These are phyloP conservation scores for Lasiosphaeria hispida DNA, from an alignment of 495 filamentous ascomycete species.

Conservation along the genomic window DNA sequence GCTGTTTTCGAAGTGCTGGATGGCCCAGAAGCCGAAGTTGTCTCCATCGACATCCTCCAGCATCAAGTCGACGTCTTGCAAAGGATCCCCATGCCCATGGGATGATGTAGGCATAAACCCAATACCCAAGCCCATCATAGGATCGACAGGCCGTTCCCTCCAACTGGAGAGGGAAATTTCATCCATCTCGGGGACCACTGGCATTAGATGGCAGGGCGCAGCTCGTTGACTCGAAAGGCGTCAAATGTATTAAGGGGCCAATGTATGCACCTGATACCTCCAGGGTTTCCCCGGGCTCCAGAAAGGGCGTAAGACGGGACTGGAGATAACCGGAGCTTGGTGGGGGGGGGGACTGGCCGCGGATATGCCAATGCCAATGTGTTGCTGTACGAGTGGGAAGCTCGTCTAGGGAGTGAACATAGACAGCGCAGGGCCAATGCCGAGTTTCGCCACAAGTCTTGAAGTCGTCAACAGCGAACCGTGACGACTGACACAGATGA, in stretches of 20 bases:
- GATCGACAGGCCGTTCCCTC: conserved; percentile 37
- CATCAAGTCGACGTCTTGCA: conserved; percentile 41
- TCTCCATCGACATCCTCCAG: conserved; percentile 47
- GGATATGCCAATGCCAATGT: too few species aligned
- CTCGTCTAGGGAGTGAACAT: too few species aligned
- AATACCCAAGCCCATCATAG: conserved; percentile 20
- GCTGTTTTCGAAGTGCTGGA: conserved; percentile 45
- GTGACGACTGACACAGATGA: too few species aligned
- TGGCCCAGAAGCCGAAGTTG: conserved; percentile 50
- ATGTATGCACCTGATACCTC: neutral
- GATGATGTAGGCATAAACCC: conserved; percentile 14
- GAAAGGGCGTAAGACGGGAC: conserved; percentile 2
- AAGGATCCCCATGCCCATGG: conserved; percentile 23
- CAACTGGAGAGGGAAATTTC: conserved; percentile 42
- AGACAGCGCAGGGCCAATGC: too few species aligned
- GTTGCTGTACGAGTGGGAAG: too few species aligned
- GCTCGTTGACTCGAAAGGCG: conserved; percentile 15
- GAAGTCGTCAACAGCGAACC: too few species aligned
- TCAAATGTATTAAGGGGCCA: neutral
- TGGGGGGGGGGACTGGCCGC: neutral
- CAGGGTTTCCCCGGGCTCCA: neutral
- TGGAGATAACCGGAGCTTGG: neutral
- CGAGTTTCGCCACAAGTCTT: too few species aligned
- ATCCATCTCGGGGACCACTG: conserved; percentile 33
- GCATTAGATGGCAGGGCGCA: conserved; percentile 21